Evolutionary conservation across 495 filamentous ascomycete genomes (phyloP).

Genomic region (Aspergillus sclerotioniger): DNA sequence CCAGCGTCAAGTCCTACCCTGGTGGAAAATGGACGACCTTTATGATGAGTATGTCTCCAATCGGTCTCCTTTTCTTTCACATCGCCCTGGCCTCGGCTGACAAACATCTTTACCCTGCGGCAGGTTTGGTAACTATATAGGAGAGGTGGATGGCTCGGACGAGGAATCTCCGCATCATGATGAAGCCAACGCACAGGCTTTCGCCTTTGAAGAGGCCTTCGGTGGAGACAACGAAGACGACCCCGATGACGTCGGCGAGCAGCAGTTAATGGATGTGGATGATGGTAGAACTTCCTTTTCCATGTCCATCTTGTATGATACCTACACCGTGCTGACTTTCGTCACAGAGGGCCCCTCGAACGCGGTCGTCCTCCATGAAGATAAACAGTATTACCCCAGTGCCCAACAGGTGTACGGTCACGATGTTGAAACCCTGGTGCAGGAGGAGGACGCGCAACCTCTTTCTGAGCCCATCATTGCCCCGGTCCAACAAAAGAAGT

Average conservation of each 20-base stretch:
- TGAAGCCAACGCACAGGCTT: slow-evolving; percentile 66
- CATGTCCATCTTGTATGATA: not conserved
- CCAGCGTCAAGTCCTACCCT: slow-evolving; percentile 5
- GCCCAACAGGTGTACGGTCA: slow-evolving; percentile 92
- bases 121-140: slow-evolving; percentile 95
- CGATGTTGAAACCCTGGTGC: slow-evolving; percentile 91
- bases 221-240: slow-evolving; percentile 61
- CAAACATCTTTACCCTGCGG: slow-evolving; percentile 7
- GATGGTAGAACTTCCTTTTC: slow-evolving; percentile 58
- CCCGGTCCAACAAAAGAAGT: slow-evolving; percentile 91
- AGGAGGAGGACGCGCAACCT: slow-evolving; percentile 95
- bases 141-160: slow-evolving; percentile 85
- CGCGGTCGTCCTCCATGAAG: slow-evolving; percentile 93
- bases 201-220: slow-evolving; percentile 73
- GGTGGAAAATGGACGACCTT: slow-evolving; percentile 67
- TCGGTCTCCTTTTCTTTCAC: not conserved
- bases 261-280: slow-evolving; percentile 94
- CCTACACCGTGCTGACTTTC: slow-evolving; percentile 13
- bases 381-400: slow-evolving; percentile 98
- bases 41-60: slow-evolving; percentile 68
- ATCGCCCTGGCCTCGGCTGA: slow-evolving; percentile 16
- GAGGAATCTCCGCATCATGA: slow-evolving; percentile 71
- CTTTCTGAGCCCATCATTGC: slow-evolving; percentile 90
- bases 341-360: slow-evolving; percentile 87
- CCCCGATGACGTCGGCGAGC: slow-evolving; percentile 55